These are phyloP conservation scores for Shiraia bambusicola DNA, from an alignment of 2,329 filamentous ascomycete genomes.

Conservation along the genomic window DNA sequence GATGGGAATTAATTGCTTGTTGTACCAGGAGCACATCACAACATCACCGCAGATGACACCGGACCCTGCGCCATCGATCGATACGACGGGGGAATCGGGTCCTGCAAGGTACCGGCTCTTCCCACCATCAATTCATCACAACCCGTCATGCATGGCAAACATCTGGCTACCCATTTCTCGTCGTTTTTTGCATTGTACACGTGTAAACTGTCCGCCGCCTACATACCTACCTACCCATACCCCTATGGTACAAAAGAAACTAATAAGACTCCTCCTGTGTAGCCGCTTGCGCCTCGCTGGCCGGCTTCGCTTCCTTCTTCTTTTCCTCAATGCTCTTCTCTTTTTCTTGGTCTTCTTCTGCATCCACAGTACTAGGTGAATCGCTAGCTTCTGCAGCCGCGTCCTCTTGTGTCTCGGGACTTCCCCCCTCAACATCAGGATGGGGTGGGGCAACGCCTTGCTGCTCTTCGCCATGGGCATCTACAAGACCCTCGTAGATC, in stretches of 20 bases:
- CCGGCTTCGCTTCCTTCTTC: conserved; percentile 41
- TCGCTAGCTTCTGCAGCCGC: conserved; percentile 43
- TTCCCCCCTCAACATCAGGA: conserved; percentile 58
- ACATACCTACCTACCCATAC: conserved; percentile 18
- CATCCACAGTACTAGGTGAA: conserved; percentile 45
- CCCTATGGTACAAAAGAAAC: conserved; percentile 17
- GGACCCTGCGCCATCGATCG: too few relatives aligned
- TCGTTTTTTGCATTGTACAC: conserved; percentile 9
- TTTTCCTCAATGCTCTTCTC: conserved; percentile 46
- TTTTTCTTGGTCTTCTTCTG: conserved; percentile 46
- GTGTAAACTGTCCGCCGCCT: conserved; percentile 3
- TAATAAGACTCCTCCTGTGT: conserved; percentile 25
- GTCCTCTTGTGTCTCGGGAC: conserved; percentile 57
- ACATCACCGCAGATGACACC: too few relatives aligned
- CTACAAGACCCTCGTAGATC: conserved; percentile 54
- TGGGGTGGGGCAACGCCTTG: conserved; percentile 53
- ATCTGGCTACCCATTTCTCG: neutral
- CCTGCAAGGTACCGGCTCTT: conserved; percentile 3
- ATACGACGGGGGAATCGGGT: neutral
- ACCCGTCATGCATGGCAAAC: neutral
- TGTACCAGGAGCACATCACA: too few relatives aligned
- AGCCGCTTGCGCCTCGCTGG: conserved; percentile 42
- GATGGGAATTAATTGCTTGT: too few relatives aligned
- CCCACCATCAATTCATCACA: neutral
- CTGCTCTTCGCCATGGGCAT: conserved; percentile 34